Percentiles rank a stretch among this genome's conserved stretches.
Evolutionary conservation across 345 rosid genomes (phyloP).

Genomic region (Sonneratia caseolaris): DNA sequence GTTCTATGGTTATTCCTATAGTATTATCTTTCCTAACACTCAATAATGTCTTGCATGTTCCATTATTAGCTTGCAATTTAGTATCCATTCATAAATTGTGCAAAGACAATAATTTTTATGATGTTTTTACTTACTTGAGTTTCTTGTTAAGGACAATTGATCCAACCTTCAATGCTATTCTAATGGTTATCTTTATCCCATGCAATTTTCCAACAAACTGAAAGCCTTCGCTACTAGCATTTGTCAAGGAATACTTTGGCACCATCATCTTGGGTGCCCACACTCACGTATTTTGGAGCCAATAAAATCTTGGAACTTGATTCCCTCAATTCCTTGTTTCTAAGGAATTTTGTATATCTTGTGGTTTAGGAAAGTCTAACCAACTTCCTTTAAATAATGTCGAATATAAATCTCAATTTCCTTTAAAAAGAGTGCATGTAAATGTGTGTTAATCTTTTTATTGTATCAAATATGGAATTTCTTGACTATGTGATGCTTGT

Average conservation of each 20-base stretch:
- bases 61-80: background rate
- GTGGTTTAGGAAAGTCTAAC: background rate
- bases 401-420: background rate
- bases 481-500: background rate
- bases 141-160: background rate
- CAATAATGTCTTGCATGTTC: background rate
- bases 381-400: background rate
- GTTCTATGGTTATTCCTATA: background rate
- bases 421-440: too few relatives aligned
- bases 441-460: background rate
- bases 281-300: too few relatives aligned
- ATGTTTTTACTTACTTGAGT: background rate
- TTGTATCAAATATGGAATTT: background rate
- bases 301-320: too few relatives aligned
- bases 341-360: background rate
- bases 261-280: too few relatives aligned
- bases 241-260: too few relatives aligned
- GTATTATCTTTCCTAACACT: background rate
- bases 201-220: too few relatives aligned
- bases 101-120: background rate
- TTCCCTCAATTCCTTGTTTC: too few relatives aligned
- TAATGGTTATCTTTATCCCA: too few relatives aligned
- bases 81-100: background rate
- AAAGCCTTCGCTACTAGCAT: too few relatives aligned
- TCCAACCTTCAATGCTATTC: background rate